phyloP scores from a whole-genome alignment of 345 rosid species.

The Salix suchowensis region DNA sequence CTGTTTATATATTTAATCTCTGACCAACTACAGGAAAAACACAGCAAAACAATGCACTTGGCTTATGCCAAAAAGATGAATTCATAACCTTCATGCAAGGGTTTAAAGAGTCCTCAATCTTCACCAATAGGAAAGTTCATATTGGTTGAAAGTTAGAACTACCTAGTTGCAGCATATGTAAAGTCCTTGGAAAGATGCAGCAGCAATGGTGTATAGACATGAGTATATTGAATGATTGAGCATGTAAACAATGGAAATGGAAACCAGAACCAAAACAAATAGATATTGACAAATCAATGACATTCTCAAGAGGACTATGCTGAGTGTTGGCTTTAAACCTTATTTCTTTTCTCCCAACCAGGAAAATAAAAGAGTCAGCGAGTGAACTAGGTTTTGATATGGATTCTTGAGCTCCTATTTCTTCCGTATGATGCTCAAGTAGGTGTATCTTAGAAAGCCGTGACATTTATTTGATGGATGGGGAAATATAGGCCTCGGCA shows the following conservation, averaged over 20 bases:
- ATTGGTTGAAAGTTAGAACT: neutral
- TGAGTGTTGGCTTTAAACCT: neutral
- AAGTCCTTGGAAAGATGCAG: neutral
- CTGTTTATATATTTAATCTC: neutral
- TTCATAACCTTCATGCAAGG: neutral
- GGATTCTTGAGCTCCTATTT: too few species aligned
- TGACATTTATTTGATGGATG: neutral
- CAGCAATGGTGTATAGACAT: neutral
- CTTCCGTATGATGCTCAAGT: neutral
- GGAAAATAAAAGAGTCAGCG: neutral
- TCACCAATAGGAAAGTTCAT: neutral
- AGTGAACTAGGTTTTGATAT: too few species aligned
- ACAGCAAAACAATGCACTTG: neutral
- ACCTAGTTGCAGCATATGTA: neutral
- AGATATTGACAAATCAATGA: neutral
- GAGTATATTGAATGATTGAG: neutral
- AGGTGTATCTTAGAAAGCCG: neutral
- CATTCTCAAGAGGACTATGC: neutral
- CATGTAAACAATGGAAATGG: neutral
- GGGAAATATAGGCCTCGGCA: neutral
- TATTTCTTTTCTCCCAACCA: neutral
- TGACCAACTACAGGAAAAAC: neutral
- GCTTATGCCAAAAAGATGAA: neutral
- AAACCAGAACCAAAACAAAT: neutral
- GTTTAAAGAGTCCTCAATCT: neutral